Conservation (phyloP, 1,284 basidiomycete genomes). For the Naganishia albida region DNA sequence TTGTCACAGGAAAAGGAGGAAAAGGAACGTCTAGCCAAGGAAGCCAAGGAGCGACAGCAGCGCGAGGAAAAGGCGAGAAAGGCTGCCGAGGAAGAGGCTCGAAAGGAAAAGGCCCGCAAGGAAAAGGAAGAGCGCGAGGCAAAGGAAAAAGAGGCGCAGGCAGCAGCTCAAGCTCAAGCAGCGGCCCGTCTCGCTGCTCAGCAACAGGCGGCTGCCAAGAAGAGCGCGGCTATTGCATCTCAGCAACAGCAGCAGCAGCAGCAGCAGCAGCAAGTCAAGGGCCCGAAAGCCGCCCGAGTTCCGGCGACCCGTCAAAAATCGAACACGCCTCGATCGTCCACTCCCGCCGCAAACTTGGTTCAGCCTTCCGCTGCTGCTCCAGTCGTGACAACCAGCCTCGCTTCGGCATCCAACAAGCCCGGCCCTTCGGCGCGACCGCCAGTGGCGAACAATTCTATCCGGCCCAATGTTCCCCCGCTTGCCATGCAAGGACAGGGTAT, state of each 20-base stretch:
- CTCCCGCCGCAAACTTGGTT: conserved; percentile 1
- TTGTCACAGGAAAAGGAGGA: conserved; percentile 61
- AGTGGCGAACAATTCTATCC: conserved; percentile 11
- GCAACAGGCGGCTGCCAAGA: conserved; percentile 29
- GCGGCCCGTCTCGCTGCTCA: conserved; percentile 29
- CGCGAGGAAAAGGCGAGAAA: conserved; percentile 44
- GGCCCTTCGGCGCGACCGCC: not conserved
- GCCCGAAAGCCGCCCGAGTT: conserved; percentile 1
- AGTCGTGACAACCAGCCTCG: conserved; percentile 6
- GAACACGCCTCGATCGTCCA: not conserved
- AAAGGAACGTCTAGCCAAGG: conserved; percentile 44
- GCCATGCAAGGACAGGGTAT: conserved; percentile 16
- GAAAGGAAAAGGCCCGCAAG: conserved; percentile 45
- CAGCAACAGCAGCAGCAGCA: conserved; percentile 32
- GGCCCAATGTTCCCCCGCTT: conserved; percentile 6
- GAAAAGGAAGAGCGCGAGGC: conserved; percentile 44
- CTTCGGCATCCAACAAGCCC: conserved; percentile 10
- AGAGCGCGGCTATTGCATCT: conserved; percentile 29
- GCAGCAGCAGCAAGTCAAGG: conserved; percentile 25
- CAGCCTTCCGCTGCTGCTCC: conserved; percentile 12
- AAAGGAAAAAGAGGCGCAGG: conserved; percentile 36
- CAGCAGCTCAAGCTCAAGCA: conserved; percentile 30
- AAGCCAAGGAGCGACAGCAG: conserved; percentile 47
- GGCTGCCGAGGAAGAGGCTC: conserved; percentile 40
- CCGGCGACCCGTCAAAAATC: conserved; percentile 22